Evolutionary conservation across 2,329 filamentous ascomycete genomes (phyloP), one percentile per base, ranked within the genome.

Genomic region (Ascochyta pisi): DNA sequence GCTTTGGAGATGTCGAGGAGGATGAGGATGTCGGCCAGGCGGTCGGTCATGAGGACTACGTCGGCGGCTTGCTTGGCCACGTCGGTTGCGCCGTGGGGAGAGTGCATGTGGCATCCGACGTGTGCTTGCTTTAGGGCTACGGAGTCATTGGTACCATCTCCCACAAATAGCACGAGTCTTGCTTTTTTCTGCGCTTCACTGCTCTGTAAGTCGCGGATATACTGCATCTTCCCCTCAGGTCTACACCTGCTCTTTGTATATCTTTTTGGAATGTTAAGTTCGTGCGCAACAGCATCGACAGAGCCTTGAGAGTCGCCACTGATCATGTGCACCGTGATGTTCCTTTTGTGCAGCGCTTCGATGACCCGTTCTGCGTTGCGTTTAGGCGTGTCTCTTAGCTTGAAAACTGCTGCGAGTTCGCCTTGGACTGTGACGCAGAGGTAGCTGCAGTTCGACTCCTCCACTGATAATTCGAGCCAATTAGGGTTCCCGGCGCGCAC

Each of bases 111-210:
- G 0, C 92, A 79, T 26, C 91, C 91, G 26, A 94, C 82, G 6
- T 83, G 83, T 1, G 91, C 89, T 67, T 87, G 84, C 0, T 89
- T 86, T 2, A 94, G 80, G 0, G 90, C 90, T 3, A 85, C 81
- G 0, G 90, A 88, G 66, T 94, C 90, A 70, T 94, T 94, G 13
- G 89, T 92, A 1, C 91, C 91, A 64, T 94, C 90, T 31, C 90
- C 90, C 46, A 84, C 83, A 73, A 94, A 93, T 6, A 92, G 73
- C 16, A 91, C 83, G 1, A 82, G 61, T n/a, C 62, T 66, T 1
- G 57, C 54, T 23, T 48, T 60, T 3, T 23, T 22, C 4, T 26
- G 24, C 5, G 15, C 26, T 1, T 45, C 45, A 1, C 50, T 41
- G 4, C 57, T 39, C 26, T 73, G 73, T 1, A 79, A 55, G 3